Evolutionary conservation across 2,329 filamentous ascomycete species (phyloP).

Genomic region (Sclerotinia trifoliorum): DNA sequence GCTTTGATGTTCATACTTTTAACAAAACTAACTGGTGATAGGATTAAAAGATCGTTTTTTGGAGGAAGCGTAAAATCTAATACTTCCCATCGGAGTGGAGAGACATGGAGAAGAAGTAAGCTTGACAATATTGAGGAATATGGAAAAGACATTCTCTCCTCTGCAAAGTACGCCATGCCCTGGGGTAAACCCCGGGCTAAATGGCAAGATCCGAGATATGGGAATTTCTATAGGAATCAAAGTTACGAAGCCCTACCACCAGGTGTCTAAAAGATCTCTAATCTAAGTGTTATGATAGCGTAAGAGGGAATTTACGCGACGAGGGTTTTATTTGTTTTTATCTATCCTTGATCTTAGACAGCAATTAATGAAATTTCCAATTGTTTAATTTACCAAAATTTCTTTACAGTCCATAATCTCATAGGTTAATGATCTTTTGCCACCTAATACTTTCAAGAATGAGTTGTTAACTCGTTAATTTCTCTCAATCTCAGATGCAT

Average conservation of each 20-base stretch:
- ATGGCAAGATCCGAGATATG: background rate
- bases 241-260: background rate
- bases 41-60: background rate
- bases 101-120: background rate
- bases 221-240: background rate
- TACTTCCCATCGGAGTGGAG: background rate
- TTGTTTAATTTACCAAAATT: background rate
- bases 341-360: too few relatives aligned
- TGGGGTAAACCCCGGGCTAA: slow-evolving; percentile 6
- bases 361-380: background rate
- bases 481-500: too few relatives aligned
- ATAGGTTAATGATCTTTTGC: too few relatives aligned
- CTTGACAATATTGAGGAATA: slow-evolving; percentile 9
- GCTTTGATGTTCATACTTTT: background rate
- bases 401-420: too few relatives aligned
- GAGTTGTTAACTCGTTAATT: too few relatives aligned
- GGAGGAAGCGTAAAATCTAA: background rate
- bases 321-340: too few relatives aligned
- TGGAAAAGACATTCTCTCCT: slow-evolving; percentile 6
- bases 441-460: too few relatives aligned
- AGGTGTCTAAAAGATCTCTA: too few relatives aligned
- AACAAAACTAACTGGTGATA: background rate
- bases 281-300: too few relatives aligned
- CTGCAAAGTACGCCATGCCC: slow-evolving; percentile 2
- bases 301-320: too few relatives aligned